A percentile compares a stretch with the other conserved stretches of the same genome.
These are phyloP conservation scores for Boletus sp. DNA, from an alignment of 768 basidiomycete genomes.

Conservation along the genomic window DNA sequence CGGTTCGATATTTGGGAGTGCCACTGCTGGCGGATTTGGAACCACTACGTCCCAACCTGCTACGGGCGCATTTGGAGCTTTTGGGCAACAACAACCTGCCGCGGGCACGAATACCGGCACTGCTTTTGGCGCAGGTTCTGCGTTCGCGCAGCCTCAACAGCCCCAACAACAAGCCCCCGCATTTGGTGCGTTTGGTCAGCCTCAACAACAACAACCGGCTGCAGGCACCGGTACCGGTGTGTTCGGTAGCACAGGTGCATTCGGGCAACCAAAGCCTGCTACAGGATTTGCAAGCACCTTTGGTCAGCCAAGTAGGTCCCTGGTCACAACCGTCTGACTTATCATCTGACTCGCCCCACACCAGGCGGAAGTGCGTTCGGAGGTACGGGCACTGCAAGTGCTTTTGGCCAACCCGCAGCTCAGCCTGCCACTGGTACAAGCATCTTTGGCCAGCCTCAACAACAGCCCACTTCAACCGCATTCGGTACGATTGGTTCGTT, in stretches of 20 bases:
- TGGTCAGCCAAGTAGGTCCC: conserved; percentile 23
- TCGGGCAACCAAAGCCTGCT: conserved; percentile 33
- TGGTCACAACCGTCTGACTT: not conserved
- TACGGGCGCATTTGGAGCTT: conserved; percentile 31
- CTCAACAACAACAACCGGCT: conserved; percentile 36
- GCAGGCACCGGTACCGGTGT: conserved; percentile 28
- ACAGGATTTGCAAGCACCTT: conserved; percentile 29
- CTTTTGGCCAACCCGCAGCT: conserved; percentile 29
- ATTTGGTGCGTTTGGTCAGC: conserved; percentile 54
- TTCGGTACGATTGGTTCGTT: conserved; percentile 42
- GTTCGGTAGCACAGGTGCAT: conserved; percentile 33
- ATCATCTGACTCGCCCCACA: conserved; percentile 1
- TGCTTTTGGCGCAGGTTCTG: conserved; percentile 39
- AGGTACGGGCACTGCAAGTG: conserved; percentile 14
- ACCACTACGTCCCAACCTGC: conserved; percentile 24
- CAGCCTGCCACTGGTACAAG: conserved; percentile 22
- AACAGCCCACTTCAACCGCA: conserved; percentile 31
- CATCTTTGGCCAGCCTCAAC: conserved; percentile 38
- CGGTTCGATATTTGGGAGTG: conserved; percentile 31
- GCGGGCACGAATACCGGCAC: conserved; percentile 30
- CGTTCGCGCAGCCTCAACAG: conserved; percentile 40
- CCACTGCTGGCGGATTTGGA: conserved; percentile 22
- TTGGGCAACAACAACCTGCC: conserved; percentile 37
- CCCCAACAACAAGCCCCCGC: conserved; percentile 34
- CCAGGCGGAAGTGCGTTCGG: conserved; percentile 24